phyloP scores from a whole-genome alignment of 257 asterid genomes.

The Echites panduratus region DNA sequence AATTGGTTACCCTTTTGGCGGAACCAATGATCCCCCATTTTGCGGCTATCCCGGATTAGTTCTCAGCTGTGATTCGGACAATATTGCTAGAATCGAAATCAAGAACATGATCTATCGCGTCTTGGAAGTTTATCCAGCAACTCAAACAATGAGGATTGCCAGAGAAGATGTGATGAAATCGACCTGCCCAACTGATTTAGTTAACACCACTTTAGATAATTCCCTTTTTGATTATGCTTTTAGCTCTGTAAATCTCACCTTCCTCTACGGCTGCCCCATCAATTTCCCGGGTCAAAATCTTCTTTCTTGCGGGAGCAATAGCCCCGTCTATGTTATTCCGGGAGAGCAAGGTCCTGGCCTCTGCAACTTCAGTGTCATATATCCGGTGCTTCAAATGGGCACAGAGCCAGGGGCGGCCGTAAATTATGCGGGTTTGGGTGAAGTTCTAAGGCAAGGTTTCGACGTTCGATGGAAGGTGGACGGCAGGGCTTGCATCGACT shows the following conservation, averaged over 20 bases:
- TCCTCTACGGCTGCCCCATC: slow-evolving; percentile 46
- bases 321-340: slow-evolving; percentile 26
- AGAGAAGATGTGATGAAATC: slow-evolving; percentile 46
- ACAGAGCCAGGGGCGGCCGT: slow-evolving; percentile 1
- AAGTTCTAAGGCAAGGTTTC: slow-evolving; percentile 42
- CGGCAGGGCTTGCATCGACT: slow-evolving; percentile 35
- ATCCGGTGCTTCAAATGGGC: slow-evolving; percentile 35
- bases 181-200: slow-evolving; percentile 44
- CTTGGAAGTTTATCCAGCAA: slow-evolving; percentile 26
- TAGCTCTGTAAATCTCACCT: slow-evolving; percentile 42
- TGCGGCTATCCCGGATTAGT: slow-evolving; percentile 66
- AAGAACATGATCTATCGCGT: slow-evolving; percentile 30
- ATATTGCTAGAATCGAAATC: slow-evolving; percentile 40
- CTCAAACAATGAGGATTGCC: slow-evolving; percentile 42
- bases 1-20: slow-evolving; percentile 59
- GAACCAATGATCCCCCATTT: slow-evolving; percentile 33
- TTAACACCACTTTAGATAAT: slow-evolving; percentile 52
- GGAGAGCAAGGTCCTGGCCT: slow-evolving; percentile 40
- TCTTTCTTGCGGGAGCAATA: slow-evolving; percentile 23
- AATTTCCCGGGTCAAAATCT: slow-evolving; percentile 15
- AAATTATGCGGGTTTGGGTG: slow-evolving; percentile 24
- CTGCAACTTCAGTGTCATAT: slow-evolving; percentile 40
- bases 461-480: slow-evolving; percentile 49
- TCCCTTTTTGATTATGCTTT: slow-evolving; percentile 36
- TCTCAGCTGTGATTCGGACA: slow-evolving; percentile 31